A percentile compares a stretch with the other conserved stretches of the same genome.
Conservation (phyloP, 768 basidiomycete species). For the Lactarius hengduanensis region DNA sequence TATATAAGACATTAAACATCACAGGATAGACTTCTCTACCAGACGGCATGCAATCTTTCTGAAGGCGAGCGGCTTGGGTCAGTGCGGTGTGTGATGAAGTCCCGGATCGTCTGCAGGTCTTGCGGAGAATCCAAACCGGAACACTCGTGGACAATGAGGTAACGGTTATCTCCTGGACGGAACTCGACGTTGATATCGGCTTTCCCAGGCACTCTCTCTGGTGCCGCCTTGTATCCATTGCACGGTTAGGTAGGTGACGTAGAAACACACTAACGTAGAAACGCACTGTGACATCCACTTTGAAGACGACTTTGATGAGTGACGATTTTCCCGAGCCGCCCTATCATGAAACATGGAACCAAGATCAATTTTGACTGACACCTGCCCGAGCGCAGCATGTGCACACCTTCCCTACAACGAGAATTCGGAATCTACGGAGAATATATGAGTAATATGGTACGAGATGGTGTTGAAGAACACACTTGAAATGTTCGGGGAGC, state of each 20-base stretch:
- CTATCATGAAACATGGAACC: too few relatives aligned
- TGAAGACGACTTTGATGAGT: slow-evolving; percentile 6
- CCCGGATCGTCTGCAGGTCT: background rate
- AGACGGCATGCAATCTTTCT: slow-evolving; percentile 14
- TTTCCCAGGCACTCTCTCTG: background rate
- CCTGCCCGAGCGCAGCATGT: too few relatives aligned
- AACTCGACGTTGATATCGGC: background rate
- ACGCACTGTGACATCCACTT: slow-evolving; percentile 15
- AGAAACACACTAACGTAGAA: background rate
- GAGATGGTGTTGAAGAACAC: background rate
- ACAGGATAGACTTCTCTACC: slow-evolving; percentile 1
- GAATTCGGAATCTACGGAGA: slow-evolving; percentile 9
- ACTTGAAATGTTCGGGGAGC: background rate
- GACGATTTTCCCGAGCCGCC: slow-evolving; percentile 12
- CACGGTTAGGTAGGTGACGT: background rate
- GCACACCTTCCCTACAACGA: slow-evolving; percentile 15
- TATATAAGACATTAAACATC: background rate
- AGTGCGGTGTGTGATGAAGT: slow-evolving; percentile 1
- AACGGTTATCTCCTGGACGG: slow-evolving; percentile 4
- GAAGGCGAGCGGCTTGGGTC: background rate
- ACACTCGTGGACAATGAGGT: slow-evolving; percentile 7
- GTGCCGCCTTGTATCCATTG: background rate
- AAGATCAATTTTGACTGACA: too few relatives aligned
- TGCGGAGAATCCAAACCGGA: too few relatives aligned
- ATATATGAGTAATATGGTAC: too few relatives aligned